Evolutionary conservation across 805 yeast species (phyloP).

Genomic region (Ogataea sp.): DNA sequence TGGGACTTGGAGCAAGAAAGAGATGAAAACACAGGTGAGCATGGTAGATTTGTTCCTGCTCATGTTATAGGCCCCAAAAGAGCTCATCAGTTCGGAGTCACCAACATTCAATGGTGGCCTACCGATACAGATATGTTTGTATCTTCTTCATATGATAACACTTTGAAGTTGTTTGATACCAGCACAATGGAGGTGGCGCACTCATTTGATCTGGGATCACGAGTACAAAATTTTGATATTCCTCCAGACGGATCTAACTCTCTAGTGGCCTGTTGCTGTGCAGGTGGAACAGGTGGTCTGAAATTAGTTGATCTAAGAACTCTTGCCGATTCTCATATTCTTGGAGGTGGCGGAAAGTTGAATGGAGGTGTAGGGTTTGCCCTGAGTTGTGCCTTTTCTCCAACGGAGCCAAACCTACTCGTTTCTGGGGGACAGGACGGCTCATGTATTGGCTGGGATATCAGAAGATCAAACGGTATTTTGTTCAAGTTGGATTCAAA

Average conservation of each 20-base stretch:
- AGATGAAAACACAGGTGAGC: conserved; percentile 8
- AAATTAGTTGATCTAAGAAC: conserved; percentile 69
- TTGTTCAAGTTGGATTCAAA: conserved; percentile 52
- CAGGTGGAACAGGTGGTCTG: conserved; percentile 34
- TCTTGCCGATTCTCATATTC: conserved; percentile 63
- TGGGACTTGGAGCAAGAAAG: conserved; percentile 45
- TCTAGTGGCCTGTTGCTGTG: conserved; percentile 63
- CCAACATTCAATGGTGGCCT: conserved; percentile 83
- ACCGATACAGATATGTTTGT: conserved; percentile 80
- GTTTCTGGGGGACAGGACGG: conserved; percentile 84
- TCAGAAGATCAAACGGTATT: conserved; percentile 59
- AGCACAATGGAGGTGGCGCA: conserved; percentile 57
- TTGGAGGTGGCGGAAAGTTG: conserved; percentile 28
- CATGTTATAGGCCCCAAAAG: conserved; percentile 21
- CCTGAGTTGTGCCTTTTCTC: conserved; percentile 51
- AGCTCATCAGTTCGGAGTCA: conserved; percentile 66
- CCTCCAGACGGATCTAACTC: conserved; percentile 38
- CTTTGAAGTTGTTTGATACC: conserved; percentile 78
- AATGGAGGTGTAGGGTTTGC: conserved; percentile 23
- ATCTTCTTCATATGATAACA: conserved; percentile 71
- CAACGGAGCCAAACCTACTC: conserved; percentile 47
- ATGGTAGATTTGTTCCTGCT: conserved; percentile 11
- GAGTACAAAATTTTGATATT: conserved; percentile 63
- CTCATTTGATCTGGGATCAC: conserved; percentile 49
- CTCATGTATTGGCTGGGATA: conserved; percentile 78